Percentiles rank a stretch among this genome's conserved stretches.
These are phyloP conservation scores for Nannizziopsis arthrosporioides DNA, from an alignment of 2,329 filamentous ascomycete genomes.

Conservation along the genomic window DNA sequence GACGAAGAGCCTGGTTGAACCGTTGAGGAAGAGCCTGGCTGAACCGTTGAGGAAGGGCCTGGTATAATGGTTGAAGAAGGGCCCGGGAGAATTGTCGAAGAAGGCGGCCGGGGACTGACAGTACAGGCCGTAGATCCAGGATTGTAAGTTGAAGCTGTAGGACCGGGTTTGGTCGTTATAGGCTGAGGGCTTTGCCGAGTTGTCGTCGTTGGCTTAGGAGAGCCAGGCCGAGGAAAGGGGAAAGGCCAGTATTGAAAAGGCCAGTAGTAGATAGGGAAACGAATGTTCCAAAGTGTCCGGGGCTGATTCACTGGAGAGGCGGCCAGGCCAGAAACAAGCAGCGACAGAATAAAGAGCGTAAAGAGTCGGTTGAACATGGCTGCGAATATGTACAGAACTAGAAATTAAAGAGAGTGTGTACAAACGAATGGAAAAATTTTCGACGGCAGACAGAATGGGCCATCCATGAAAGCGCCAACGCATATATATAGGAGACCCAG, in stretches of 20 bases:
- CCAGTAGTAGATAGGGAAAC: not conserved
- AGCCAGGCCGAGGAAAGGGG: not conserved
- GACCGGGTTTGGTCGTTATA: not conserved
- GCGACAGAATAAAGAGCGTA: conserved; percentile 4
- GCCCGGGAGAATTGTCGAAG: not conserved
- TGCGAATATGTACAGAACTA: conserved; percentile 5
- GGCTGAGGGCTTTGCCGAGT: not conserved
- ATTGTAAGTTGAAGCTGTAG: not conserved
- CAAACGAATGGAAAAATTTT: not conserved
- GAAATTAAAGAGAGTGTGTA: conserved; percentile 3
- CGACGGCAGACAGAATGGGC: not conserved
- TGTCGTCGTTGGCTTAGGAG: not conserved
- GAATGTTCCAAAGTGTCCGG: not conserved
- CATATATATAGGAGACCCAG: not conserved
- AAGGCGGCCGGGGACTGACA: not conserved
- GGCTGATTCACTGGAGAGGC: conserved; percentile 1
- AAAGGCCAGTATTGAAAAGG: not conserved
- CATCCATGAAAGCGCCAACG: not conserved
- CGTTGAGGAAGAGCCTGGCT: not conserved
- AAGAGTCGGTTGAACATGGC: conserved; percentile 6
- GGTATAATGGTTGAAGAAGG: not conserved
- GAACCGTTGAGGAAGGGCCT: not conserved
- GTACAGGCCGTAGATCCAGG: not conserved
- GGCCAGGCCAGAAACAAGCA: not conserved
- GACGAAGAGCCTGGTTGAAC: not conserved